These are phyloP conservation scores for Penicillium maclennaniae DNA, from an alignment of 495 filamentous ascomycete genomes.

Conservation along the genomic window DNA sequence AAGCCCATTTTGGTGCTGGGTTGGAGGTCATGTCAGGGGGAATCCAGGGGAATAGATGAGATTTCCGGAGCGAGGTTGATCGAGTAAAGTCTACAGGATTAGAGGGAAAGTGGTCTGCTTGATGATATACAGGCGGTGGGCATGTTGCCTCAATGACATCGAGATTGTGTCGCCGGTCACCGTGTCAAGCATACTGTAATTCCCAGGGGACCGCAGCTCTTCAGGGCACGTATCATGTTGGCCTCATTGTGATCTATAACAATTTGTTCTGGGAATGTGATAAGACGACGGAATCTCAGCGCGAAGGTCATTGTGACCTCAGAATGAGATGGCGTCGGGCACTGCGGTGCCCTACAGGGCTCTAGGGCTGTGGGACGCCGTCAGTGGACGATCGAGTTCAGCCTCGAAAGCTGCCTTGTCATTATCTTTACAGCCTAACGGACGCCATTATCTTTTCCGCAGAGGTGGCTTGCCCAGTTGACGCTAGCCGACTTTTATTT, in stretches of 20 bases:
- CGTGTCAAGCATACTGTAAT: not conserved
- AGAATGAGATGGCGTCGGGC: not conserved
- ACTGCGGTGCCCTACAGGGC: too few relatives aligned
- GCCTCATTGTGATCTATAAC: constrained; percentile 15
- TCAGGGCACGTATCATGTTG: constrained; percentile 15
- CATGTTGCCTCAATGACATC: constrained; percentile 16
- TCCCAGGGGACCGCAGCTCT: constrained; percentile 9
- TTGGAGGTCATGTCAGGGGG: not conserved
- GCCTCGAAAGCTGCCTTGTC: not conserved
- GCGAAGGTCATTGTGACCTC: not conserved
- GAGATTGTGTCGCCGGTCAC: constrained; percentile 8
- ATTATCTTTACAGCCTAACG: not conserved
- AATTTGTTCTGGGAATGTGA: not conserved
- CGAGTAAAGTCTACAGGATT: not conserved
- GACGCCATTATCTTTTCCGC: too few relatives aligned
- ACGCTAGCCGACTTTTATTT: constrained; percentile 22
- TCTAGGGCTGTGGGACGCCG: not conserved
- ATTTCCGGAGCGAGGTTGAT: not conserved
- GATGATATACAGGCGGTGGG: not conserved
- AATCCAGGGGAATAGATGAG: not conserved
- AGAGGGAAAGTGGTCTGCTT: not conserved
- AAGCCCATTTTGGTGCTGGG: constrained; percentile 18
- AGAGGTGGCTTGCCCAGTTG: constrained; percentile 19
- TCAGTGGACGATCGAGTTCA: not conserved
- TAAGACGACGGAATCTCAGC: not conserved